phyloP scores from a whole-genome alignment of 495 filamentous ascomycete species.

The Viridothelium virens region DNA sequence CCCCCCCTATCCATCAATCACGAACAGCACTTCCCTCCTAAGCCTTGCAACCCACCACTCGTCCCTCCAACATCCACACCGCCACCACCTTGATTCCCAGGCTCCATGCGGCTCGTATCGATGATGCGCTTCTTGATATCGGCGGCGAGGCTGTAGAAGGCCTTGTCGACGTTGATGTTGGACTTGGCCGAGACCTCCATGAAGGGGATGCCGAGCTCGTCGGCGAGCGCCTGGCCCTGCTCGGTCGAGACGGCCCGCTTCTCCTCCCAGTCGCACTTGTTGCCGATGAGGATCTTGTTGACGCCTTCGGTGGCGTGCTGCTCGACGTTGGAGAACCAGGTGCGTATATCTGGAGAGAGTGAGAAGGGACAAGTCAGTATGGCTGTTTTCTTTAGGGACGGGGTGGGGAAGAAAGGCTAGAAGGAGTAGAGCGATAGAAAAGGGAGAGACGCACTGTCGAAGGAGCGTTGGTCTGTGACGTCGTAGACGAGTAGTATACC shows the following conservation, averaged over 20 bases:
- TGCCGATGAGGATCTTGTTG: constrained; percentile 99
- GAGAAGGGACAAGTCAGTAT: no score
- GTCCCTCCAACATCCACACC: constrained; percentile 67
- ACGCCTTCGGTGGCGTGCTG: constrained; percentile 98
- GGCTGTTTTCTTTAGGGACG: background rate
- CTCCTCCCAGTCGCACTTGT: constrained; percentile 99
- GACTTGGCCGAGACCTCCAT: constrained; percentile 96
- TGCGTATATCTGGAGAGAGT: constrained; percentile 71
- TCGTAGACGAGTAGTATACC: constrained; percentile 97
- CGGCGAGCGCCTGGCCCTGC: constrained; percentile 83
- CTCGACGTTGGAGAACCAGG: constrained; percentile 99
- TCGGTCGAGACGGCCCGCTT: constrained; percentile 91
- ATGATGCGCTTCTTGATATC: constrained; percentile 97
- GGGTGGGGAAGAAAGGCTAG: background rate
- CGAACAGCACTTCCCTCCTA: constrained; percentile 80
- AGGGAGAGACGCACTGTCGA: constrained; percentile 69
- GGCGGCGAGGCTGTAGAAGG: constrained; percentile 87
- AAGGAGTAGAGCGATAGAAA: background rate
- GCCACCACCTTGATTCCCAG: constrained; percentile 40
- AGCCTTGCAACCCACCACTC: constrained; percentile 49
- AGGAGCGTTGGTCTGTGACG: constrained; percentile 93
- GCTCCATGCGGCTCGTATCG: constrained; percentile 75
- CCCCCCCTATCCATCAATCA: background rate
- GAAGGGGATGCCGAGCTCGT: constrained; percentile 96
- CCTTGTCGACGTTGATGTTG: constrained; percentile 99